These are phyloP conservation scores for Leccinum huronense DNA, from an alignment of 1,284 basidiomycete genomes.

Conservation along the genomic window DNA sequence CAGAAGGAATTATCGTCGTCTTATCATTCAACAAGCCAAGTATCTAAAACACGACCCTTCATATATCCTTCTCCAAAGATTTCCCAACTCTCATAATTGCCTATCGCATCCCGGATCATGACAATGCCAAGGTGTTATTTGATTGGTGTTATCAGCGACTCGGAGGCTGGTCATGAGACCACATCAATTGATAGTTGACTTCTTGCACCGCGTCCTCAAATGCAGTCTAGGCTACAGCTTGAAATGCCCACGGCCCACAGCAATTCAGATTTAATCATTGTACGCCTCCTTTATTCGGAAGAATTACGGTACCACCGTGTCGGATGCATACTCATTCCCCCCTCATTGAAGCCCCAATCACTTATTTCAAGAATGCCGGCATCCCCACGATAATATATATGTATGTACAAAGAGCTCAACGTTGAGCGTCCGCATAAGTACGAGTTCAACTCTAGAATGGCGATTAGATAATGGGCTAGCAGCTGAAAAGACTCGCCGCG, in stretches of 20 bases:
- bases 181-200: neutral
- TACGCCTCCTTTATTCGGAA: neutral
- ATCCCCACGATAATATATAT: neutral
- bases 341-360: neutral
- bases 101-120: neutral
- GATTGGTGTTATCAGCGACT: neutral
- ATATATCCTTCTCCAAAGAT: neutral
- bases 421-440: too few relatives aligned
- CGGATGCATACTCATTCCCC: neutral
- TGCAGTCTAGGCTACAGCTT: neutral
- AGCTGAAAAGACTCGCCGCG: too few relatives aligned
- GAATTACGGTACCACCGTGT: neutral
- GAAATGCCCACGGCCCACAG: neutral
- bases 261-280: neutral
- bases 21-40: neutral
- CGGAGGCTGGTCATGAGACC: neutral
- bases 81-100: neutral
- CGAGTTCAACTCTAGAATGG: too few relatives aligned
- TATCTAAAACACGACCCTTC: neutral
- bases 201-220: neutral
- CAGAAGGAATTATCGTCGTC: neutral
- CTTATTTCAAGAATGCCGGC: neutral
- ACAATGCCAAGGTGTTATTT: neutral
- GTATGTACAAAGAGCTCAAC: neutral
- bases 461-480: too few relatives aligned